Evolutionary conservation across 2,329 filamentous ascomycete species (phyloP).

Genomic region (Camillea tinctor): DNA sequence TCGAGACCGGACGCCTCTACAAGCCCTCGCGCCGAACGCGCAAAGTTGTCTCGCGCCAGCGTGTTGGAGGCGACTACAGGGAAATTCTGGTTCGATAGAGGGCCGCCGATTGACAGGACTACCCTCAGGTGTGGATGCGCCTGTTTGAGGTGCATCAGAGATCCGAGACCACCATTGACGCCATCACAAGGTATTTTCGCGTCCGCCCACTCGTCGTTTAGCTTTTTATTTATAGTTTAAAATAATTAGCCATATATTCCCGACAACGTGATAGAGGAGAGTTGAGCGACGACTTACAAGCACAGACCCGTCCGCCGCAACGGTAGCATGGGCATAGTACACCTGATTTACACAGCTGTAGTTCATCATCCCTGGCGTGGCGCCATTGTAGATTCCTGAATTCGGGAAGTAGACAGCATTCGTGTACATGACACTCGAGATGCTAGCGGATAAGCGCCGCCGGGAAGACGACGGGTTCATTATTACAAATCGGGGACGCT

Average conservation of each 20-base stretch:
- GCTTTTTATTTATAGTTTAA: conserved; percentile 43
- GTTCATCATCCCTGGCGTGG: conserved; percentile 72
- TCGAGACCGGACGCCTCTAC: conserved; percentile 71
- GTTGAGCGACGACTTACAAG: conserved; percentile 56
- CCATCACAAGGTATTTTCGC: conserved; percentile 70
- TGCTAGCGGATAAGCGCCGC: conserved; percentile 46
- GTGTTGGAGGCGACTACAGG: conserved; percentile 63
- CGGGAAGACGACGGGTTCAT: conserved; percentile 44
- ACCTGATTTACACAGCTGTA: conserved; percentile 76
- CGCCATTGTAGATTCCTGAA: conserved; percentile 68
- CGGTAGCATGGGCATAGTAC: conserved; percentile 79
- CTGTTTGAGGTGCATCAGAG: conserved; percentile 70
- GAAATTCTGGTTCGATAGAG: conserved; percentile 63
- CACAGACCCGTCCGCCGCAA: conserved; percentile 69
- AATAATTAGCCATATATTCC: not conserved
- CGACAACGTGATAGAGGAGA: not conserved
- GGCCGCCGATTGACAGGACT: conserved; percentile 75
- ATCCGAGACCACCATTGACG: conserved; percentile 67
- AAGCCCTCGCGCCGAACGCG: conserved; percentile 62
- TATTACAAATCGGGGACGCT: conserved; percentile 1
- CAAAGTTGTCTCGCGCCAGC: conserved; percentile 66
- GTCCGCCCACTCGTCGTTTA: conserved; percentile 80
- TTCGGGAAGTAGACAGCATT: conserved; percentile 89
- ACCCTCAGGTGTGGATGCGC: conserved; percentile 69
- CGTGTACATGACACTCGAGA: conserved; percentile 54